A percentile compares a stretch with the other conserved stretches of the same genome.
phyloP scores from a whole-genome alignment of 2,329 filamentous ascomycete species.

The Trichoderma asperellum region DNA sequence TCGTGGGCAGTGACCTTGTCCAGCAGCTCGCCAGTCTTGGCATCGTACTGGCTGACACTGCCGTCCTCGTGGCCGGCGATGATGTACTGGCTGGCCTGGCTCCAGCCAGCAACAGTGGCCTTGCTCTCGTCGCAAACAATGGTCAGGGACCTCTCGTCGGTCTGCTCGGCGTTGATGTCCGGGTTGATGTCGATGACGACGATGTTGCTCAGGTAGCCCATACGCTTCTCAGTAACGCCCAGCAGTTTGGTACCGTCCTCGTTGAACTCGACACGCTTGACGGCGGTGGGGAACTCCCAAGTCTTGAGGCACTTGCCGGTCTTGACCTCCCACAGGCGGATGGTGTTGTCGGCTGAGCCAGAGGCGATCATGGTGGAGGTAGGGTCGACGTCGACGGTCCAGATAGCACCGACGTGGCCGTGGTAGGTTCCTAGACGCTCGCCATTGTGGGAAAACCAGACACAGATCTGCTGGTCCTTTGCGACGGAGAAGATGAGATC shows the following conservation, averaged over 20 bases:
- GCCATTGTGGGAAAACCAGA: slow-evolving; percentile 96
- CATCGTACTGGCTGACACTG: slow-evolving; percentile 87
- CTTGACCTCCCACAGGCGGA: slow-evolving; percentile 95
- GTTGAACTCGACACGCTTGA: slow-evolving; percentile 97
- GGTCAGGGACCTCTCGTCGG: slow-evolving; percentile 77
- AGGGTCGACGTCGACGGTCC: slow-evolving; percentile 96
- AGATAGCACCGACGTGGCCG: slow-evolving; percentile 96
- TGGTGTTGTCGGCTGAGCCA: slow-evolving; percentile 96
- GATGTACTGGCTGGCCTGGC: slow-evolving; percentile 92
- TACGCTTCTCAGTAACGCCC: slow-evolving; percentile 97
- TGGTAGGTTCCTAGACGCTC: slow-evolving; percentile 96
- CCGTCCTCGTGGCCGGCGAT: slow-evolving; percentile 98
- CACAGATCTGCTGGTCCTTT: slow-evolving; percentile 96
- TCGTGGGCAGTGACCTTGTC: slow-evolving; percentile 85
- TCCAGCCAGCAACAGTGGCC: slow-evolving; percentile 96
- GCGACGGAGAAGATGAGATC: slow-evolving; percentile 94
- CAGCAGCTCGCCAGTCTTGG: slow-evolving; percentile 84
- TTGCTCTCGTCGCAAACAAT: slow-evolving; percentile 97
- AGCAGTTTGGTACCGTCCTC: slow-evolving; percentile 89
- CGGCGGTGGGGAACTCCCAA: slow-evolving; percentile 95
- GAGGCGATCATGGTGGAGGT: slow-evolving; percentile 90
- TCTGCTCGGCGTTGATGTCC: slow-evolving; percentile 82
- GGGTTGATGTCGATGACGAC: slow-evolving; percentile 87
- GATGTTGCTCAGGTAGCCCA: slow-evolving; percentile 93
- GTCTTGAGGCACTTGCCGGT: slow-evolving; percentile 91